Conservation (phyloP, 495 filamentous ascomycete species). For the Platismatia glauca region DNA sequence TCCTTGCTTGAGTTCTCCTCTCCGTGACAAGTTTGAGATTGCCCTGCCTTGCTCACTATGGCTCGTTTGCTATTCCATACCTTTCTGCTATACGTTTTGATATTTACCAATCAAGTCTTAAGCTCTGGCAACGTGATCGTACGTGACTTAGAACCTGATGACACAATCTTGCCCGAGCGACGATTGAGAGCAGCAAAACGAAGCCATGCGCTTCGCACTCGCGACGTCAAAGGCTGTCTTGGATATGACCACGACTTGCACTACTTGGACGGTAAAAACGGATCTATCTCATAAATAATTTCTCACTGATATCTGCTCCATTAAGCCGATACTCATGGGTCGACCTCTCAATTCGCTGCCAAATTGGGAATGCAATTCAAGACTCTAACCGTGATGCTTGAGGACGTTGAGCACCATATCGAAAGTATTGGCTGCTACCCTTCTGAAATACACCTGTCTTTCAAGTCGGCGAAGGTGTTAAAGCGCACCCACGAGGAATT, state of each 20-base stretch:
- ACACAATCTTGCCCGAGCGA: neutral
- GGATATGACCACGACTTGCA: constrained; percentile 17
- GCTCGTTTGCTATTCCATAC: neutral
- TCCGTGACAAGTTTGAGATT: neutral
- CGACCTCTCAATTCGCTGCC: constrained; percentile 19
- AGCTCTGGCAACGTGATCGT: neutral
- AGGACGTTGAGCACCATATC: constrained; percentile 26
- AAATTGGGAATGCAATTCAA: constrained; percentile 21
- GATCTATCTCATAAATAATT: neutral
- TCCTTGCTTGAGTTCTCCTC: neutral
- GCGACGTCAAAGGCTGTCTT: constrained; percentile 13
- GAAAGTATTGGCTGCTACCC: constrained; percentile 21
- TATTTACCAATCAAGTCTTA: neutral
- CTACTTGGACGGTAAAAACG: constrained; percentile 19
- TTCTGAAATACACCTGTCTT: constrained; percentile 20
- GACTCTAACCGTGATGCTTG: constrained; percentile 24
- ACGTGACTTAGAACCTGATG: neutral
- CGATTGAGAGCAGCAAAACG: constrained; percentile 14
- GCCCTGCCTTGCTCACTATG: neutral
- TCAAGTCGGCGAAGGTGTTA: constrained; percentile 9
- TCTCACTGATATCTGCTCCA: neutral
- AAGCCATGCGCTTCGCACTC: constrained; percentile 1
- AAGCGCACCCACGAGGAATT: constrained; percentile 9
- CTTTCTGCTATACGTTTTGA: neutral
- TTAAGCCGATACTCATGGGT: constrained; percentile 5